phyloP scores from a whole-genome alignment of 179 eudicot genomes.

The Beta macrorhiza region DNA sequence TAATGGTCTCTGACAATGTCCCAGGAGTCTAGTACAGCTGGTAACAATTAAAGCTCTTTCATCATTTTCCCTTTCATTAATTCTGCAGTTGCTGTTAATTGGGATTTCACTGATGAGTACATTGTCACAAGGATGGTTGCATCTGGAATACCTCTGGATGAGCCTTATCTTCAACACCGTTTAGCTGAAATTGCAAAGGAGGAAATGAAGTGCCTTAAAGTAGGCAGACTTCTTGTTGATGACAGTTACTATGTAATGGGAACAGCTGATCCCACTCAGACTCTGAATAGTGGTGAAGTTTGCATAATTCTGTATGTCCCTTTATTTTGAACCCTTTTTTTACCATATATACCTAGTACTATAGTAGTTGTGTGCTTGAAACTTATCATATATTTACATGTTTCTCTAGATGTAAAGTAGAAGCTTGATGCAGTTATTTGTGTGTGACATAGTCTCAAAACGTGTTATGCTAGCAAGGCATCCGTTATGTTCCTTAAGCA shows the following conservation, averaged over 20 bases:
- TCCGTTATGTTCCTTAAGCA: background rate
- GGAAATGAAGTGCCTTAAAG: conserved; percentile 55
- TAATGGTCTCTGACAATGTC: background rate
- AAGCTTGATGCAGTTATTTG: background rate
- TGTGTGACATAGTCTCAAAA: background rate
- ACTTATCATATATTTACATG: background rate
- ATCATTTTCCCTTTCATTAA: background rate
- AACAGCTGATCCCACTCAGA: conserved; percentile 73
- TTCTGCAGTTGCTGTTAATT: conserved; percentile 54
- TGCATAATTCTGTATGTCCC: conserved; percentile 73
- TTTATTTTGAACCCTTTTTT: background rate
- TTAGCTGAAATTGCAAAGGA: conserved; percentile 39
- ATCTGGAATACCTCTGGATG: conserved; percentile 71
- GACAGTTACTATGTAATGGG: conserved; percentile 85
- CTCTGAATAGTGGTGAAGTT: conserved; percentile 57
- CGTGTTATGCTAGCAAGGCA: background rate
- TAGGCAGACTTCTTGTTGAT: conserved; percentile 53
- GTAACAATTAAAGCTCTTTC: background rate
- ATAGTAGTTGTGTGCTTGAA: background rate
- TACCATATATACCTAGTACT: background rate
- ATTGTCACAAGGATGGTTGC: conserved; percentile 52
- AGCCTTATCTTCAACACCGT: conserved; percentile 55
- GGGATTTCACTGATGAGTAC: conserved; percentile 43
- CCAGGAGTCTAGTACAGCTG: too few relatives aligned
- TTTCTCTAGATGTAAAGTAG: background rate